Evolutionary conservation across 345 rosid species (phyloP), one percentile per base, ranked within the genome.

Genomic region (Conringia planisiliqua): DNA sequence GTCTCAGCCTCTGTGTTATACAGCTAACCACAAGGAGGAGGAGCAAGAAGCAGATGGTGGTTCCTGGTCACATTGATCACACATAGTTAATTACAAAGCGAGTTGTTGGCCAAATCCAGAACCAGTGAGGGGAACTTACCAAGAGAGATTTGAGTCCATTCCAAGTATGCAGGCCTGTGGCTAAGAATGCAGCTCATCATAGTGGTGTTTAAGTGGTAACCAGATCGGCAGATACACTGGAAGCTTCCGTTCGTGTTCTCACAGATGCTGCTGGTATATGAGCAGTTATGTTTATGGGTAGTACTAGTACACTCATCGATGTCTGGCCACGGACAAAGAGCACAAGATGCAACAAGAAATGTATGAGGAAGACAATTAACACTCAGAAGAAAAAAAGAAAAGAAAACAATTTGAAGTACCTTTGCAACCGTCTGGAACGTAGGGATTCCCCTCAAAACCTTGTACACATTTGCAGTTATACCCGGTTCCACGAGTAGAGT

Each of bases 391-490:
- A 5, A 16, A 36, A 8, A 22, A 3, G 55, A 54, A 8, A 9
- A 6, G 1, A 47, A 8, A 18, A 3, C 0, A 55, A 56, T 3
- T 3, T 56, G 1, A 22, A 48, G 59, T 64, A 36, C 75, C 80
- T 40, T 20, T 56, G 71, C 86, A 83, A 27, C 82, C 85, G 6
- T 32, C 0, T 0, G 1, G 0, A 60, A 32, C 8, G 35, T 32
- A 32, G 6, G 35, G 35, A 32, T 32, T 32, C 35, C 35, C 35
- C 5, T 32, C 35, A 32, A 32, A 32, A 22, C 82, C 86, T 6
- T 43, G 0, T 0, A 1, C 0, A 63, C 85, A 86, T 13, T 3
- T 32, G 77, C 86, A 86, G 14, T 1, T 66, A 39, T 73, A 81
- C 0, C 86, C 82, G 0, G 7, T 16, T 18, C 16, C 30, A 22